Evolutionary conservation across 148 eudicot genomes (phyloP), one percentile per base, ranked within the genome.

Genomic region (Spergularia bocconei): DNA sequence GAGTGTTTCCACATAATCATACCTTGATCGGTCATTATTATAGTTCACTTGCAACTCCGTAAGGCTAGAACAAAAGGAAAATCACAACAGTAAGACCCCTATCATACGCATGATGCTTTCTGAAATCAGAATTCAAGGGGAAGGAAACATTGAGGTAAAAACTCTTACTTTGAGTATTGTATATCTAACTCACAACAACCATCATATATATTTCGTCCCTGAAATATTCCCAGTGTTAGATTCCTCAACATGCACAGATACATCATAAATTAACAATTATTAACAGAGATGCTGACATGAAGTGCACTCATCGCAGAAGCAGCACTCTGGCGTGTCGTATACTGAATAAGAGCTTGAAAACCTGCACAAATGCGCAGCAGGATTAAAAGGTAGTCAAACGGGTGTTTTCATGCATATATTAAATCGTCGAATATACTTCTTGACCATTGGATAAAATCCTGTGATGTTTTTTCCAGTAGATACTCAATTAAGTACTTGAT

Each of bases 11-110:
- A 61, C 25, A 15, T 23, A 25, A 64, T 59, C 68, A 59, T 13
- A 82, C 85, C 85, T 82, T 17, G 85, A 82, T 67, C 85, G 82
- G 73, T 82, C 85, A 55, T 82, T 82, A 71, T 82, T 82, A 77
- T 54, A 82, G 76, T 82, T 82, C 80, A 82, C 85, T 82, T 82
- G 85, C 77, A 82, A 69, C 77, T 82, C 85, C 21, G 74, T 76
- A 41, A 75, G 85, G 80, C 85, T 82, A 57, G 69, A 44, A 71
- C 61, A 79, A 2, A 72, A 63, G 50, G 70, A 66, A 68, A 78
- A 67, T 11, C 5, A 21, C n/a, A 75, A 39, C 13, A 17, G 21
- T 75, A 75, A 75, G 73, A 74, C 67, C 71, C 19, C 0, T 55
- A 33, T 64, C 41, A 63, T 48, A 47, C n/a, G 13, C 7, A 56